Base-by-base conservation (phyloP, 805 yeast species). In the Zygosaccharomyces gambellarensis region DNA sequence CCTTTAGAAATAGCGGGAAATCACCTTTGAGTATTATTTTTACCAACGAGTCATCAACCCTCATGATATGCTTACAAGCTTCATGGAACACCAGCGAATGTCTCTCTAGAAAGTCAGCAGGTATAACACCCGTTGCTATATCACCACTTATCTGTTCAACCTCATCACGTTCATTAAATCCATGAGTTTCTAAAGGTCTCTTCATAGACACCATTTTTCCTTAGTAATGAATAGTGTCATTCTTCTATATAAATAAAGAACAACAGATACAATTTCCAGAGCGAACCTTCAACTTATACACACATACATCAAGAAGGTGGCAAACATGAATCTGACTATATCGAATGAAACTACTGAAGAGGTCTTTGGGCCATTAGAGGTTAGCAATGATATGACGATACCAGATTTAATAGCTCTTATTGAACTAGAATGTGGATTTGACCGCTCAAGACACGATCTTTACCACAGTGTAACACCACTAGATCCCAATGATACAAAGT, bases 351-450 rank as follows among this genome's bases (percentile, higher is more conserved):
- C 68, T 14, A 68, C 73, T n/a, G 86, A 78, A 30, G 73, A 70
- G 30, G 70, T 81, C 9, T 64, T 76, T 47, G 69, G 68, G 9
- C 66, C 71, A 2, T 47, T 87, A 1, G 96, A 89, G 46, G 76
- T 88, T 4, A 77, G 87, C 3, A 78, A 71, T 1, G 85, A 83
- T 11, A 76, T 89, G 72, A 63, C 80, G 0, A 63, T 89, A 8
- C 72, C 65, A 11, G 96, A 90, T 63, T 76, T 90, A 55, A 75
- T 79, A 51, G 95, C 92, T 0, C 81, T 84, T 54, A 61, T 90
- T 8, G 84, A 83, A 52, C 80, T 84, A 1, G 96, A 88, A 60
- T 76, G 89, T 7, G 75, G 72, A 11, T 75, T 84, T 45, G 69
- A 71, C 9, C 68, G 76, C 3, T 58, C 62, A 0, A 58, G 68